These are phyloP conservation scores for Phytophthora megakarya DNA, from an alignment of 352 stramenopile genomes.

Conservation along the genomic window DNA sequence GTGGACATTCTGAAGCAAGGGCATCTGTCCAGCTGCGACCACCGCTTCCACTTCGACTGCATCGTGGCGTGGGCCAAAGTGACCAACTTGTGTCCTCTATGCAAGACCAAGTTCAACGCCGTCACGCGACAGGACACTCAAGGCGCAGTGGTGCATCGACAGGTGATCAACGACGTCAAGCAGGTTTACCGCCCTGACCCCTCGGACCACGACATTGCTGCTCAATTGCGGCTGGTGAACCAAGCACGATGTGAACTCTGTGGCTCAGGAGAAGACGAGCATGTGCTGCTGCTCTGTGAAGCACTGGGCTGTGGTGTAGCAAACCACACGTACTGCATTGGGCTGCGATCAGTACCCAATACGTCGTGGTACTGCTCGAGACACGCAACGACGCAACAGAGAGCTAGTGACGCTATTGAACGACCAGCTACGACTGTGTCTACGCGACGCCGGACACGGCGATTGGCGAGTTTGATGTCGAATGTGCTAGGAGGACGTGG, in stretches of 20 bases:
- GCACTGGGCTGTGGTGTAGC: slow-evolving; percentile 59
- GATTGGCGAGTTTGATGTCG: slow-evolving; percentile 78
- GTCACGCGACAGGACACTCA: slow-evolving; percentile 49
- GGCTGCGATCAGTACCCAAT: slow-evolving; percentile 55
- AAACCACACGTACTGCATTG: slow-evolving; percentile 81
- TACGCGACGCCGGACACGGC: slow-evolving; percentile 57
- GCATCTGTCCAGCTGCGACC: slow-evolving; percentile 63
- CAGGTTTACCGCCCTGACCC: slow-evolving; percentile 71
- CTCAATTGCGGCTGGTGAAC: slow-evolving; percentile 72
- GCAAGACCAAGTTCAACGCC: slow-evolving; percentile 73
- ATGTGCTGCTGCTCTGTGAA: slow-evolving; percentile 83
- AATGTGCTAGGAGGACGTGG: slow-evolving; percentile 51
- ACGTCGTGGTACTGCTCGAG: slow-evolving; percentile 75
- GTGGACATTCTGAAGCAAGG: slow-evolving; percentile 60
- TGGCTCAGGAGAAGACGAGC: slow-evolving; percentile 76
- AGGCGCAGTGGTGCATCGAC: slow-evolving; percentile 42
- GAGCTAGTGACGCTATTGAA: slow-evolving; percentile 63
- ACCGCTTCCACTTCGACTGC: slow-evolving; percentile 88
- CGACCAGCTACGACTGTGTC: slow-evolving; percentile 66
- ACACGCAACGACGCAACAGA: slow-evolving; percentile 42
- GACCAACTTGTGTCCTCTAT: slow-evolving; percentile 85
- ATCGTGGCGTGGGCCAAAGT: slow-evolving; percentile 83
- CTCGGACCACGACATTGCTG: slow-evolving; percentile 65
- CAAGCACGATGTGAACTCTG: slow-evolving; percentile 74
- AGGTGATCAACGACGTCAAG: slow-evolving; percentile 54